Conservation (phyloP, 1,284 basidiomycete genomes). For the Meira nashicola region DNA sequence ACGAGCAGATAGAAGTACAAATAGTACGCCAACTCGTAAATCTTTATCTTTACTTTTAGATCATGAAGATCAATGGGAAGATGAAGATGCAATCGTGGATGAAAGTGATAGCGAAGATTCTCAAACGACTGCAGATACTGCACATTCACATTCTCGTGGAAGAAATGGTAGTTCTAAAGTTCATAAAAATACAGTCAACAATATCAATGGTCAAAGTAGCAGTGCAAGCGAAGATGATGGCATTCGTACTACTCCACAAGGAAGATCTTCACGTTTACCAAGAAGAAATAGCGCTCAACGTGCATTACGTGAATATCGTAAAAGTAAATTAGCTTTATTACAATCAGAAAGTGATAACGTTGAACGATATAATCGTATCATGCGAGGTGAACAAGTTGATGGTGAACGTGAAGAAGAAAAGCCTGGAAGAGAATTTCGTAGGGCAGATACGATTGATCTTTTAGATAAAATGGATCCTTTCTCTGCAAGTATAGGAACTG, state of each 20-base stretch:
- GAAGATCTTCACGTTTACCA: constrained; percentile 9
- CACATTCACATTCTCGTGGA: too few species aligned
- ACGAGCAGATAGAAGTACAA: background rate
- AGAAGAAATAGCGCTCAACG: constrained; percentile 26
- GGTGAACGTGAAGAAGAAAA: background rate
- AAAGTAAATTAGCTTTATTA: constrained; percentile 27
- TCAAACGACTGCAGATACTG: constrained; percentile 18
- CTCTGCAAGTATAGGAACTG: constrained; percentile 19
- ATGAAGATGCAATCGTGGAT: constrained; percentile 14
- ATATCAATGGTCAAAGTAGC: constrained; percentile 22
- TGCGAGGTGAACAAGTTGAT: constrained; percentile 7
- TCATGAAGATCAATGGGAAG: constrained; percentile 12
- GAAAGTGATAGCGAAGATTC: constrained; percentile 11
- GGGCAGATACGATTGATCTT: constrained; percentile 4
- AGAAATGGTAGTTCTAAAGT: too few species aligned
- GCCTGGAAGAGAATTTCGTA: constrained; percentile 14
- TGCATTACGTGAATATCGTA: constrained; percentile 24
- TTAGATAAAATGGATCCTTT: constrained; percentile 16
- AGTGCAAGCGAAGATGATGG: constrained; percentile 8
- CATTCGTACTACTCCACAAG: background rate
- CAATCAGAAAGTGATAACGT: constrained; percentile 18
- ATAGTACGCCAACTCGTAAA: too few species aligned
- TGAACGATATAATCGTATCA: constrained; percentile 16
- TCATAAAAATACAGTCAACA: constrained; percentile 18
- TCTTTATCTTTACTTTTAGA: background rate